Conservation (phyloP, 371 early-diverging fungal species). For the Chytridium lagenaria region DNA sequence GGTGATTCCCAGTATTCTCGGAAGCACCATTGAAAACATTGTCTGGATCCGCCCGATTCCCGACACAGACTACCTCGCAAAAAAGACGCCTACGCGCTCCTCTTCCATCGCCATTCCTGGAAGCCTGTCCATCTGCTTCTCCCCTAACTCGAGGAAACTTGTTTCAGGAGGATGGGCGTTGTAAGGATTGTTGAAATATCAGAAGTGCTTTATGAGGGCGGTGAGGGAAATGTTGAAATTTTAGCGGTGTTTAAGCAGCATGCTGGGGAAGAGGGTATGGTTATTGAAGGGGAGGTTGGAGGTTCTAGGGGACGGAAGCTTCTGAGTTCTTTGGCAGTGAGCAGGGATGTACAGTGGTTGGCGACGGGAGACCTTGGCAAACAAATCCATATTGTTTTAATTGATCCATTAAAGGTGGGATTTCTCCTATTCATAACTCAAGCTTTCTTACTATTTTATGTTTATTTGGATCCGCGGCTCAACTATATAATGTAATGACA, state of each 20-base stretch:
- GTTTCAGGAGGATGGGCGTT: conserved; percentile 46
- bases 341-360: conserved; percentile 80
- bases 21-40: conserved; percentile 74
- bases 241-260: conserved; percentile 4
- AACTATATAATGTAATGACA: conserved; percentile 19
- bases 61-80: background rate
- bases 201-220: too few species aligned
- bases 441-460: background rate
- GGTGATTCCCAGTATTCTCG: conserved; percentile 81
- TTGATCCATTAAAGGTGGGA: conserved; percentile 73
- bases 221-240: conserved; percentile 17
- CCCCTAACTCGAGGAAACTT: conserved; percentile 65
- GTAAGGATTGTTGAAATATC: conserved; percentile 47
- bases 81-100: conserved; percentile 46
- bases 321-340: conserved; percentile 69
- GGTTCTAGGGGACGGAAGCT: conserved; percentile 29
- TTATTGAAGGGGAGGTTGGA: too few species aligned
- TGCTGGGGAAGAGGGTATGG: background rate
- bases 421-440: background rate
- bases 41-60: conserved; percentile 71
- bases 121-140: conserved; percentile 69
- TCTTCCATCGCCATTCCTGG: conserved; percentile 46
- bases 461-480: background rate
- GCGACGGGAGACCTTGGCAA: conserved; percentile 80
- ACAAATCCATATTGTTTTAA: conserved; percentile 75